phyloP scores from a whole-genome alignment of 2,329 filamentous ascomycete genomes.

The Fonsecaea monophora region DNA sequence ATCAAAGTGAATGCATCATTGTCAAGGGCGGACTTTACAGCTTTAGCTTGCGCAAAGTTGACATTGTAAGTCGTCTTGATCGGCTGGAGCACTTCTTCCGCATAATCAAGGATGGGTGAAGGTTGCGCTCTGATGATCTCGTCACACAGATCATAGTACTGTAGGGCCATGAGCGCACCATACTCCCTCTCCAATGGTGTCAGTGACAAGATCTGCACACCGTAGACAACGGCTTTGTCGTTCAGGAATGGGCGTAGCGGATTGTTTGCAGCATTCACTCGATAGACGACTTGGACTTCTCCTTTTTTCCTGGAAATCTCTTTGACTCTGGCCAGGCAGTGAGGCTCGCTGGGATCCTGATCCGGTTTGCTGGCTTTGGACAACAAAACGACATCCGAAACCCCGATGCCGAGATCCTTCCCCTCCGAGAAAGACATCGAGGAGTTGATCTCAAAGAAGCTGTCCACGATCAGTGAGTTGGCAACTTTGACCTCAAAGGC shows the following conservation, averaged over 20 bases:
- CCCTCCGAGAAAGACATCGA: constrained; percentile 74
- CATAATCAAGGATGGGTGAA: constrained; percentile 83
- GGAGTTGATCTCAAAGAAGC: constrained; percentile 89
- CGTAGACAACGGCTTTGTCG: constrained; percentile 73
- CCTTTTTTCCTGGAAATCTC: constrained; percentile 81
- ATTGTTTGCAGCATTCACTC: constrained; percentile 69
- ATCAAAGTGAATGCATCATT: constrained; percentile 98
- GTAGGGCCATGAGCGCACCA: constrained; percentile 84
- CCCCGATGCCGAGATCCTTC: constrained; percentile 74
- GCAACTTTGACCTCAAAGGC: constrained; percentile 87
- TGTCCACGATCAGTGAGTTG: constrained; percentile 87
- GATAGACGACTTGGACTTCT: constrained; percentile 82
- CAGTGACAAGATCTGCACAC: constrained; percentile 87
- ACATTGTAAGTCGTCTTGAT: constrained; percentile 80
- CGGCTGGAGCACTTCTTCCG: constrained; percentile 72
- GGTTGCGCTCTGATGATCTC: constrained; percentile 90
- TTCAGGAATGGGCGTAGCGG: constrained; percentile 70
- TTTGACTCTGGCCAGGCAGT: constrained; percentile 86
- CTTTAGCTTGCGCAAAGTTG: constrained; percentile 87
- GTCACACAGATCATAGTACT: constrained; percentile 94
- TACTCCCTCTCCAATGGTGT: constrained; percentile 95
- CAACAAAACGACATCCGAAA: constrained; percentile 88
- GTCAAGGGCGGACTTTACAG: constrained; percentile 87
- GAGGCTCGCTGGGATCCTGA: constrained; percentile 68
- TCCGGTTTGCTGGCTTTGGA: constrained; percentile 76